Conservation (phyloP, 1,139 yeast genomes). For the Petasospora rhodanensis region DNA sequence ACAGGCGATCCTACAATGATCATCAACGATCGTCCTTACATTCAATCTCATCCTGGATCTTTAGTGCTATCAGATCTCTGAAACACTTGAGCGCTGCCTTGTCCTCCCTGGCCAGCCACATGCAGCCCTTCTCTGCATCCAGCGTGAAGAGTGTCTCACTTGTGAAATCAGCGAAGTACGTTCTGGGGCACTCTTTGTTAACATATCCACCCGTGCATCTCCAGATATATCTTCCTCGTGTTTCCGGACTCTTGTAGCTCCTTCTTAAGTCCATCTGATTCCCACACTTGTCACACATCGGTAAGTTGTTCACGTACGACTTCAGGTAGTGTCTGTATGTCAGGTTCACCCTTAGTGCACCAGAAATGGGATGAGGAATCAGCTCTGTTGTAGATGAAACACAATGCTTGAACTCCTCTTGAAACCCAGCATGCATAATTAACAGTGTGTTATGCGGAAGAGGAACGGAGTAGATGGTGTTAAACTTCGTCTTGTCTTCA, state of each 20-base stretch:
- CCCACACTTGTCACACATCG: conserved; percentile 47
- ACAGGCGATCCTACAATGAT: too few species aligned
- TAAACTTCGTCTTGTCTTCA: conserved; percentile 20
- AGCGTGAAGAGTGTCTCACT: conserved; percentile 29
- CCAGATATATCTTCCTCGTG: conserved; percentile 52
- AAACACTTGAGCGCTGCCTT: conserved; percentile 22
- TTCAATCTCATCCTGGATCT: background rate
- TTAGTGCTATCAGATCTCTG: conserved; percentile 9
- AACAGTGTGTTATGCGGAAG: conserved; percentile 62
- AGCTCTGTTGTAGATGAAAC: conserved; percentile 35
- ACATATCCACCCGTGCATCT: conserved; percentile 36
- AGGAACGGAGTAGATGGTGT: conserved; percentile 44
- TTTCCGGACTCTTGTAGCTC: conserved; percentile 37
- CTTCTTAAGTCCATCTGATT: conserved; percentile 44
- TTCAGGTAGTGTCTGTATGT: conserved; percentile 56
- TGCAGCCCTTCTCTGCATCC: conserved; percentile 24
- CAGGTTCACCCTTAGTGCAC: conserved; percentile 50
- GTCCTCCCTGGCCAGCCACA: conserved; percentile 37
- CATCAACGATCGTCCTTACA: background rate
- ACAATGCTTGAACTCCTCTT: conserved; percentile 64
- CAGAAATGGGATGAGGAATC: conserved; percentile 45
- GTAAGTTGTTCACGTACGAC: conserved; percentile 34
- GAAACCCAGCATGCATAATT: conserved; percentile 74
- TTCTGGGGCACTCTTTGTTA: conserved; percentile 41
- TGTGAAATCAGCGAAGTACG: conserved; percentile 45